Evolutionary conservation across 768 basidiomycete species (phyloP).

Genomic region (Lactarius vividus): DNA sequence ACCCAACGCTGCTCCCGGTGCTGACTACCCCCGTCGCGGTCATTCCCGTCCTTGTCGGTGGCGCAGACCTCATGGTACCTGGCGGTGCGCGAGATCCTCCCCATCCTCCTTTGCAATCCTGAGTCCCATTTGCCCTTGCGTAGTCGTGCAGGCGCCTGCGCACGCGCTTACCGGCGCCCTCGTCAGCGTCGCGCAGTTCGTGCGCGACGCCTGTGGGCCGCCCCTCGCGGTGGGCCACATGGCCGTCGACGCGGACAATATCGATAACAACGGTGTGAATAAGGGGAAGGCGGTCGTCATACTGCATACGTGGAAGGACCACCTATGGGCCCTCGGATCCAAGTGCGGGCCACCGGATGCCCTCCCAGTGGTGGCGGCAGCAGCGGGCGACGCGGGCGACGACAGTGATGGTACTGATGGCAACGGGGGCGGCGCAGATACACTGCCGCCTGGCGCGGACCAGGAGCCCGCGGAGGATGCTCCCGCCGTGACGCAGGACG

Average conservation of each 20-base stretch:
- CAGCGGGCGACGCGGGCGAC: slow-evolving; percentile 19
- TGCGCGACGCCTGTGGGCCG: slow-evolving; percentile 39
- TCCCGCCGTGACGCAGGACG: neutral
- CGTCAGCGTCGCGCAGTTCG: slow-evolving; percentile 58
- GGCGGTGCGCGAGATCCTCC: slow-evolving; percentile 55
- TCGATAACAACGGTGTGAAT: slow-evolving; percentile 40
- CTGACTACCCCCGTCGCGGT: slow-evolving; percentile 71
- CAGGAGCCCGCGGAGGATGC: slow-evolving; percentile 32
- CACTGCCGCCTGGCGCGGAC: neutral
- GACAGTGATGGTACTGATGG: slow-evolving; percentile 15
- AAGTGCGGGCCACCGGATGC: slow-evolving; percentile 54
- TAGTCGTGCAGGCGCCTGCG: slow-evolving; percentile 58
- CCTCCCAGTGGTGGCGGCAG: slow-evolving; percentile 8
- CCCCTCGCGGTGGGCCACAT: slow-evolving; percentile 78
- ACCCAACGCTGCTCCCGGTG: slow-evolving; percentile 61
- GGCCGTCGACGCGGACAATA: slow-evolving; percentile 44
- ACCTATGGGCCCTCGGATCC: slow-evolving; percentile 69
- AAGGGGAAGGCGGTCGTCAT: slow-evolving; percentile 72
- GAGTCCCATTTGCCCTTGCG: slow-evolving; percentile 26
- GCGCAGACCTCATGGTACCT: slow-evolving; percentile 89
- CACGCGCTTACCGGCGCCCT: slow-evolving; percentile 48
- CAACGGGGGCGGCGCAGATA: slow-evolving; percentile 5
- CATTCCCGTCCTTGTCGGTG: slow-evolving; percentile 65
- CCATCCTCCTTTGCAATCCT: neutral
- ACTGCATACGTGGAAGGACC: slow-evolving; percentile 75